phyloP scores from a whole-genome alignment of 2,329 filamentous ascomycete genomes.

The Sporothrix brasiliensis region DNA sequence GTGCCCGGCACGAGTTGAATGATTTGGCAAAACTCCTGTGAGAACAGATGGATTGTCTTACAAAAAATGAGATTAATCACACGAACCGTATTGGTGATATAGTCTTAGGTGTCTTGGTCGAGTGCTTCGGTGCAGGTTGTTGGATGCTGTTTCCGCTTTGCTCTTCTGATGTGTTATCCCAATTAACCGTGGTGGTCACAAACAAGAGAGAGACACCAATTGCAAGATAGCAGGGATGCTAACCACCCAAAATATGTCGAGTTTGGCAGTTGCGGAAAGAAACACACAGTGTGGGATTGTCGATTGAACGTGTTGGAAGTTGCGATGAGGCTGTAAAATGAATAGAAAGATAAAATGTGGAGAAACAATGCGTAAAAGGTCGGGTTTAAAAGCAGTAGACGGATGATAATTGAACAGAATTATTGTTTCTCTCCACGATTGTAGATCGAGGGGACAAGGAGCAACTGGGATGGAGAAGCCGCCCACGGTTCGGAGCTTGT shows the following conservation, averaged over 20 bases:
- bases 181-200: neutral
- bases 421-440: neutral
- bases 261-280: neutral
- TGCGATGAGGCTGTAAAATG: neutral
- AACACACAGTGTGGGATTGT: neutral
- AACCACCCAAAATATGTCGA: neutral
- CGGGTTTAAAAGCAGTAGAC: neutral
- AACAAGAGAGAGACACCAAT: neutral
- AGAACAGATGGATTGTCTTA: no score
- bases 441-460: neutral
- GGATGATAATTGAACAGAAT: neutral
- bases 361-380: neutral
- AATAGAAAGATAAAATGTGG: neutral
- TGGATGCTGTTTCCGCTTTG: neutral
- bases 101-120: neutral
- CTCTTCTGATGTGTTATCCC: neutral
- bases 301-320: neutral
- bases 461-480: conserved; percentile 12
- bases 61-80: neutral
- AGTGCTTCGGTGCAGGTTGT: neutral
- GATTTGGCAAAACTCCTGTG: neutral
- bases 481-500: conserved; percentile 36
- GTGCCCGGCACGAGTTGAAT: neutral
- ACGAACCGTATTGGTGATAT: neutral
- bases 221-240: no score